Conservation (phyloP, 208 protist genomes). For the Leptomonas pyrrhocoris region DNA sequence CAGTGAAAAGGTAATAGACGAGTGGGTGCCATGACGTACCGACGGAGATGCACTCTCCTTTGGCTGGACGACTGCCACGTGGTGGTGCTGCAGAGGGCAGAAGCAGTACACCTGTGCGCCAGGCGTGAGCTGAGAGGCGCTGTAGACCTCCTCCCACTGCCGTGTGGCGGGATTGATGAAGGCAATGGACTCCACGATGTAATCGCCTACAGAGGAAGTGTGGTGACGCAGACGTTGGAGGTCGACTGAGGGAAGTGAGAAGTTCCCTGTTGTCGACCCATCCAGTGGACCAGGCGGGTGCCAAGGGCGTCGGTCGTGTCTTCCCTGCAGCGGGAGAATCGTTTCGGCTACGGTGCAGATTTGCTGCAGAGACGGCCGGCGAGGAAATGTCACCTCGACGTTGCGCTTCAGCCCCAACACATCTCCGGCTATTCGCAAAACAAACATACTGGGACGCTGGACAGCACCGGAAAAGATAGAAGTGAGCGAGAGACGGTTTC, state of each 20-base stretch:
- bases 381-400: slow-evolving; percentile 57
- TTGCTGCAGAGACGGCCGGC: slow-evolving; percentile 57
- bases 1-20: not conserved
- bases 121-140: slow-evolving; percentile 54
- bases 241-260: not conserved
- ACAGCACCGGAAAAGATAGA: slow-evolving; percentile 7
- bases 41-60: not conserved
- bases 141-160: slow-evolving; percentile 62
- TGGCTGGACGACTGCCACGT: not conserved
- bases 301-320: slow-evolving; percentile 1
- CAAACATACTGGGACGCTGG: slow-evolving; percentile 32
- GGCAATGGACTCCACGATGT: slow-evolving; percentile 46
- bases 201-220: not conserved
- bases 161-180: slow-evolving; percentile 44
- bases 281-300: slow-evolving; percentile 3
- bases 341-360: slow-evolving; percentile 54
- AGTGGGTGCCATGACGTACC: not conserved
- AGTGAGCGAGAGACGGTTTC: not conserved
- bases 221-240: not conserved
- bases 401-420: slow-evolving; percentile 36
- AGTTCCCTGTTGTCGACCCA: not conserved
- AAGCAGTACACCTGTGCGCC: slow-evolving; percentile 69
- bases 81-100: slow-evolving; percentile 19
- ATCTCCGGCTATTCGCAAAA: slow-evolving; percentile 38
- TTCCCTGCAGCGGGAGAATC: slow-evolving; percentile 36